These are phyloP conservation scores for Fusarium coicis DNA, from an alignment of 2,329 filamentous ascomycete species.

Conservation along the genomic window DNA sequence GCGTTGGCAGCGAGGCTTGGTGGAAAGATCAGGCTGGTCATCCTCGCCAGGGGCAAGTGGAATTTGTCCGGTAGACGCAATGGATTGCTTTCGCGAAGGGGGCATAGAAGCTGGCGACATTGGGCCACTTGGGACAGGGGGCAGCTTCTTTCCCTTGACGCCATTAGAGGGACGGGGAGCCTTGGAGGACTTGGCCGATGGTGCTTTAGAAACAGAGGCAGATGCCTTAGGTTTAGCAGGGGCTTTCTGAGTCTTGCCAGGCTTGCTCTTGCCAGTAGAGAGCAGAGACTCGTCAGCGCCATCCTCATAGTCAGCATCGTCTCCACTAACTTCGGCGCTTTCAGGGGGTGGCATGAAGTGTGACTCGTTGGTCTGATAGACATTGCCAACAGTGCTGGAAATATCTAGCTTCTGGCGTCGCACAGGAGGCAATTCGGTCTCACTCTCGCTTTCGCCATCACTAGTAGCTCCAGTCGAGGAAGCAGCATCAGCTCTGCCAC, in stretches of 20 bases:
- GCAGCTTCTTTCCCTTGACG: slow-evolving; percentile 64
- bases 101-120: slow-evolving; percentile 76
- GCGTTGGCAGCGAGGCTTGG: slow-evolving; percentile 95
- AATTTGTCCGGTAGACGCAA: slow-evolving; percentile 65
- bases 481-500: slow-evolving; percentile 84
- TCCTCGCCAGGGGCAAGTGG: slow-evolving; percentile 75
- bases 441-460: slow-evolving; percentile 76
- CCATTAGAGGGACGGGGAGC: slow-evolving; percentile 51
- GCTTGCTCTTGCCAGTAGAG: slow-evolving; percentile 55
- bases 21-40: slow-evolving; percentile 90
- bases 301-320: slow-evolving; percentile 50
- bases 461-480: slow-evolving; percentile 89
- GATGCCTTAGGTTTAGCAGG: slow-evolving; percentile 55
- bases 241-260: slow-evolving; percentile 52
- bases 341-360: slow-evolving; percentile 64
- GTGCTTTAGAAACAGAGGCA: slow-evolving; percentile 46
- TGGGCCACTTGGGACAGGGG: slow-evolving; percentile 54
- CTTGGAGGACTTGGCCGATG: slow-evolving; percentile 57
- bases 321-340: slow-evolving; percentile 52
- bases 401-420: slow-evolving; percentile 67
- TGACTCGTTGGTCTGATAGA: slow-evolving; percentile 64
- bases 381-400: slow-evolving; percentile 55
- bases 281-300: slow-evolving; percentile 50
- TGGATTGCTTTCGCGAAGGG: slow-evolving; percentile 79
- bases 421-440: slow-evolving; percentile 68